phyloP scores from a whole-genome alignment of 2,329 filamentous ascomycete species.

The Hymenoscyphus fraxineus region DNA sequence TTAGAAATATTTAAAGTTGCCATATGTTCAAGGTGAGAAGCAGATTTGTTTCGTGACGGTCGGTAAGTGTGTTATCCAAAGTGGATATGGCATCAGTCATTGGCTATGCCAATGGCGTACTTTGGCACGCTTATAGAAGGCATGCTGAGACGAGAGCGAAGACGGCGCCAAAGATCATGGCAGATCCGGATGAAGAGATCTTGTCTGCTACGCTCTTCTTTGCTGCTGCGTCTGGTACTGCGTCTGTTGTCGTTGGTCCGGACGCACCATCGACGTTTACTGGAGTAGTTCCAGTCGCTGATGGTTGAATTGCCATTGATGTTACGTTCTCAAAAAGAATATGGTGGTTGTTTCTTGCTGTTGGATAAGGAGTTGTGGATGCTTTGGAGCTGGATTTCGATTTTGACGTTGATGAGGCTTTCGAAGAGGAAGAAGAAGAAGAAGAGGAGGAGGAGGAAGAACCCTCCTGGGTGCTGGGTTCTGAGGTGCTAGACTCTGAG shows the following conservation, averaged over 20 bases:
- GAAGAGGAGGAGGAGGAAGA: slow-evolving; percentile 13
- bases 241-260: slow-evolving; percentile 8
- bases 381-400: slow-evolving; percentile 12
- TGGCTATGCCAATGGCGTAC: neutral
- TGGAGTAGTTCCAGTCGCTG: slow-evolving; percentile 11
- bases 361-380: slow-evolving; percentile 8
- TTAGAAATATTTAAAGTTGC: slow-evolving; percentile 23
- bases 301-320: slow-evolving; percentile 6
- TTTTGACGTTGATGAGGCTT: slow-evolving; percentile 11
- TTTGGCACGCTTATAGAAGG: slow-evolving; percentile 22
- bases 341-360: slow-evolving; percentile 21
- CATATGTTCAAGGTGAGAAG: slow-evolving; percentile 12
- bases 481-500: slow-evolving; percentile 14
- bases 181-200: slow-evolving; percentile 19
- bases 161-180: slow-evolving; percentile 20
- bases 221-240: slow-evolving; percentile 6
- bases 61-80: neutral
- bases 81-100: neutral
- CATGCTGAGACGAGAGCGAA: slow-evolving; percentile 23
- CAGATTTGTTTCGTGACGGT: slow-evolving; percentile 3
- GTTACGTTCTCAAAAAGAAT: slow-evolving; percentile 29
- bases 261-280: slow-evolving; percentile 4
- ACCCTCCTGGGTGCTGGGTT: slow-evolving; percentile 8
- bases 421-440: slow-evolving; percentile 8
- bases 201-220: slow-evolving; percentile 21